These are phyloP conservation scores for Chrysophaeum taylorii DNA, from an alignment of 352 stramenopile genomes.

Conservation along the genomic window DNA sequence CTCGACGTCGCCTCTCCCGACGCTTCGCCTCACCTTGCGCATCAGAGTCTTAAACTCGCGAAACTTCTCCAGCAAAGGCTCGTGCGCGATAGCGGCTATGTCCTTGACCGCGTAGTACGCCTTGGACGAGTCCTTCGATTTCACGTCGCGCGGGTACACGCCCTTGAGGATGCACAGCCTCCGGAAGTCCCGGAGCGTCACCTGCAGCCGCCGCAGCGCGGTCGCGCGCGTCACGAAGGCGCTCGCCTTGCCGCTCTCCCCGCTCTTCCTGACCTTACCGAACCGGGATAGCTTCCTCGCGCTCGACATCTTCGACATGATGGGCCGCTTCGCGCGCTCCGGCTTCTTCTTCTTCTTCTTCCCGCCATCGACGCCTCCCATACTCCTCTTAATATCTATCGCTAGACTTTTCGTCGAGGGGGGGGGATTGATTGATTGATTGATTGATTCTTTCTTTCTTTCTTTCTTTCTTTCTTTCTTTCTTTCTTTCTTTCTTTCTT, in stretches of 20 bases:
- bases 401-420: too few relatives aligned
- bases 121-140: constrained; percentile 86
- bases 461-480: too few relatives aligned
- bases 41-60: constrained; percentile 95
- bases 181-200: constrained; percentile 96
- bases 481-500: too few relatives aligned
- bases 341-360: too few relatives aligned
- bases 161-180: constrained; percentile 98
- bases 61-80: constrained; percentile 97
- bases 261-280: constrained; percentile 59
- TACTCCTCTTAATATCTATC: too few relatives aligned
- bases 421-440: too few relatives aligned
- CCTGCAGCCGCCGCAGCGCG: constrained; percentile 72
- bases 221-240: constrained; percentile 90
- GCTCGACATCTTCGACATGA: too few relatives aligned
- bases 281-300: too few relatives aligned
- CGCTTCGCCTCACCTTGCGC: constrained; percentile 79
- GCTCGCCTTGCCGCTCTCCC: constrained; percentile 56
- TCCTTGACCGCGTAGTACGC: constrained; percentile 99
- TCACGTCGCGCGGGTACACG: constrained; percentile 92
- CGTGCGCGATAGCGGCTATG: constrained; percentile 89
- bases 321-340: too few relatives aligned
- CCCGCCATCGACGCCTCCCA: too few relatives aligned
- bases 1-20: constrained; percentile 51
- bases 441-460: too few relatives aligned